phyloP scores from a whole-genome alignment of 169 alveolate species.

The Eimeria sp. region DNA sequence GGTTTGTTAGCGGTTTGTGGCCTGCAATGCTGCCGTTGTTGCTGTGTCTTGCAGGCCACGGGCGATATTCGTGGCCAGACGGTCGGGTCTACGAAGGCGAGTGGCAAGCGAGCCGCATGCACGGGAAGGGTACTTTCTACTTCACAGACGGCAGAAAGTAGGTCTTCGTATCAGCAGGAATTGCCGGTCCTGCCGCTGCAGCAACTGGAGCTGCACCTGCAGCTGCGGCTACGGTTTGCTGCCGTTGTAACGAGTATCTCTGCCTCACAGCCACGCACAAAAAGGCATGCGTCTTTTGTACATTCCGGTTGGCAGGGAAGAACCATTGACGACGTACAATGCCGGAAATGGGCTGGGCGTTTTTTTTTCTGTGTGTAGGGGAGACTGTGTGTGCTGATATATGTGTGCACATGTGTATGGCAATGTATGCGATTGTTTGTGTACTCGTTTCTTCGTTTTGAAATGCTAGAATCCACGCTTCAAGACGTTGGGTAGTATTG shows the following conservation, averaged over 20 bases:
- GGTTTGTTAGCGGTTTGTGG: background rate
- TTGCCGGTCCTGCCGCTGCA: background rate
- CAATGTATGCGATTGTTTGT: background rate
- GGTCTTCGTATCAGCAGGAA: background rate
- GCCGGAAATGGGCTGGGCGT: background rate
- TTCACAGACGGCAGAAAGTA: constrained; percentile 88
- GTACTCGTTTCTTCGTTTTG: background rate
- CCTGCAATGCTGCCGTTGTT: background rate
- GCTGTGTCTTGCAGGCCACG: constrained; percentile 83
- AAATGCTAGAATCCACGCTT: background rate
- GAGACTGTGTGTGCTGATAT: background rate
- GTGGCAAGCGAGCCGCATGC: constrained; percentile 88
- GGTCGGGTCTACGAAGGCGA: constrained; percentile 91
- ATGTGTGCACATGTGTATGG: background rate
- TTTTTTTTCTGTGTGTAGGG: background rate
- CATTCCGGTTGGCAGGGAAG: background rate
- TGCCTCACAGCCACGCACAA: background rate
- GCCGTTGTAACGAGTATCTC: background rate
- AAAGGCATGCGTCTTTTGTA: background rate
- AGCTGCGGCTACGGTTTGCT: background rate
- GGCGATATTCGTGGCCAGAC: constrained; percentile 88
- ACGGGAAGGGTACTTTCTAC: constrained; percentile 87
- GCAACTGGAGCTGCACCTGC: constrained; percentile 61
- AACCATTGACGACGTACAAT: background rate
- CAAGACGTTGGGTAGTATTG: background rate